These are phyloP conservation scores for Fusarium newnesense DNA, from an alignment of 2,329 filamentous ascomycete genomes.

Conservation along the genomic window DNA sequence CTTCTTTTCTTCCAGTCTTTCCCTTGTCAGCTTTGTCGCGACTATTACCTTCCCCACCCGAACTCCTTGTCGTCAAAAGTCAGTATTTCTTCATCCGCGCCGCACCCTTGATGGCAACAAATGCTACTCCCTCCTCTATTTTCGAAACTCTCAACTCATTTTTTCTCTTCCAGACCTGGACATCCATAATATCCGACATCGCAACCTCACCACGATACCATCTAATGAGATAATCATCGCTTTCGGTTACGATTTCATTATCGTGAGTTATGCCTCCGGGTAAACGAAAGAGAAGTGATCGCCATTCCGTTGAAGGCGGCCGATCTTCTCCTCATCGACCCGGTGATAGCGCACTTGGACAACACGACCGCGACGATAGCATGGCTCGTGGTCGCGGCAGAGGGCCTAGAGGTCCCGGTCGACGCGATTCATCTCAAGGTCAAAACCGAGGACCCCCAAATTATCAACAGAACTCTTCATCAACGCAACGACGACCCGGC, in stretches of 20 bases:
- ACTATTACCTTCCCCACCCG: conserved; percentile 29
- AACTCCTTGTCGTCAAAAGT: conserved; percentile 43
- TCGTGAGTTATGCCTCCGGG: conserved; percentile 60
- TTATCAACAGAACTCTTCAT: conserved; percentile 39
- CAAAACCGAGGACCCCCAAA: conserved; percentile 43
- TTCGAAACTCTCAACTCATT: conserved; percentile 32
- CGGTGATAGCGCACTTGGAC: conserved; percentile 63
- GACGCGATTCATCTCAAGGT: conserved; percentile 62
- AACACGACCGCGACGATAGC: conserved; percentile 67
- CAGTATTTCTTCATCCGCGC: conserved; percentile 39
- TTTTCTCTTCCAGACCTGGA: conserved; percentile 19
- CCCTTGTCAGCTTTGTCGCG: conserved; percentile 36
- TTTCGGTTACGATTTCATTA: conserved; percentile 18
- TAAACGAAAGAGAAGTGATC: conserved; percentile 69
- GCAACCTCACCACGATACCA: conserved; percentile 14
- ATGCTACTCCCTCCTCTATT: conserved; percentile 11
- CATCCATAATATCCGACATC: conserved; percentile 1
- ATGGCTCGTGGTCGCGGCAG: conserved; percentile 59
- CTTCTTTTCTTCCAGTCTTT: conserved; percentile 36
- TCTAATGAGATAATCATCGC: conserved; percentile 50
- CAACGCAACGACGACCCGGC: conserved; percentile 38
- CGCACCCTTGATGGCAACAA: conserved; percentile 30
- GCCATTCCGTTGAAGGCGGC: conserved; percentile 58
- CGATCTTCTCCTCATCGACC: conserved; percentile 73
- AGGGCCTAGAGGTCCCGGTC: conserved; percentile 59